Evolutionary conservation across 106 monocot genomes (phyloP), one percentile per base, ranked within the genome.

Genomic region (Cymbidium sinense): DNA sequence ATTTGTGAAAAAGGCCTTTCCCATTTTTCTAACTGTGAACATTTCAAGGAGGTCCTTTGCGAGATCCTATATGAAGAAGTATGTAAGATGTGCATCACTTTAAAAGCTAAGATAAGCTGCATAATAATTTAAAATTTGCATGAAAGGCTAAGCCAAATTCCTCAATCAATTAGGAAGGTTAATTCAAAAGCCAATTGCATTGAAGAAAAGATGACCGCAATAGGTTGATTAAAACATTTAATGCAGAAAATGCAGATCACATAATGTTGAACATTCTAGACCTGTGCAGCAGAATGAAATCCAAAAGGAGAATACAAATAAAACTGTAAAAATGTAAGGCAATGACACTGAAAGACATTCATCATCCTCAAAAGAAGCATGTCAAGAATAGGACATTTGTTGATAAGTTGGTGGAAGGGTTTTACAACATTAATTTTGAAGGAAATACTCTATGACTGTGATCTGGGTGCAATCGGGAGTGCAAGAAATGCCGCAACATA

Each of bases 1-100:
- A 67, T 99, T 99, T 21, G 98, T 94, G 81, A 99, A 99, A 83
- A 95, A 99, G n/a, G 92, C 94, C 81, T 99, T 99, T 55, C 90
- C 94, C 98, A 99, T 99, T 80, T 94, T 87, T 65, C 83, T 92
- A 71, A 90, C 90, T 41, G 98, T 94, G 80, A 99, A 99, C 21
- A 87, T 81, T 23, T 87, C 87, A 79, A 94, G 85, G 80, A 99
- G 50, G 80, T 94, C 94, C 69, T 89, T 87, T 55, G 98, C 98
- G 80, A 99, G 90, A 81, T 94, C 98, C 98, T 99, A 76, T 25
- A 73, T 36, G 82, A 75, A 36, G n/a, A 74, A 74, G 74, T 44
- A 18, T 35, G 47, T 18, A 74, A 74, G 44, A 71, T 43, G 4
- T 47, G 44, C 41, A 27, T 74, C 37, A 71, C 10, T 27, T 3